These are phyloP conservation scores for Persicaria tinctoria DNA, from an alignment of 148 eudicot genomes.

Conservation along the genomic window DNA sequence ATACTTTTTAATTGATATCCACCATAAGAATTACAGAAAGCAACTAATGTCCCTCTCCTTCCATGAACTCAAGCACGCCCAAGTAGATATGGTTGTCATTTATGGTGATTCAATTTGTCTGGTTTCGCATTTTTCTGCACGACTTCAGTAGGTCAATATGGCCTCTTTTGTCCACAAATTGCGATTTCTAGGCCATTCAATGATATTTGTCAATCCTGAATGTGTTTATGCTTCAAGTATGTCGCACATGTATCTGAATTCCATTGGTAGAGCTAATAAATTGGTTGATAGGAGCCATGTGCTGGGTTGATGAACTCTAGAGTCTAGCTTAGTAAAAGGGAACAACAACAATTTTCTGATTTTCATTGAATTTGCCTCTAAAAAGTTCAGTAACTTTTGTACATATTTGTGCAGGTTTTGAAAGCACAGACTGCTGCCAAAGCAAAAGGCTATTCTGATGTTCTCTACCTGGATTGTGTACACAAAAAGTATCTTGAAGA, in stretches of 20 bases:
- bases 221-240: not conserved
- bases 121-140: not conserved
- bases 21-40: not conserved
- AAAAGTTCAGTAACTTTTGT: not conserved
- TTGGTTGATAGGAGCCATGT: not conserved
- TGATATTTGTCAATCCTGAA: not conserved
- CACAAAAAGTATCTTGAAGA: constrained; percentile 90
- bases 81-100: not conserved
- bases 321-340: not conserved
- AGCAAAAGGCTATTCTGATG: constrained; percentile 88
- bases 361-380: not conserved
- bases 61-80: not conserved
- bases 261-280: not conserved
- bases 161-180: not conserved
- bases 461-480: constrained; percentile 80
- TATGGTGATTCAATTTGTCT: not conserved
- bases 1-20: not conserved
- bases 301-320: not conserved
- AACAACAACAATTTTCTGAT: not conserved
- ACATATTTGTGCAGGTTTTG: constrained; percentile 43
- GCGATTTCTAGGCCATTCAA: not conserved
- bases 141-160: not conserved
- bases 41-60: not conserved
- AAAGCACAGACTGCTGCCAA: constrained; percentile 90
- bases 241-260: not conserved